A percentile compares a stretch with the other conserved stretches of the same genome.
These are phyloP conservation scores for Ogataea wickerhamii DNA, from an alignment of 805 yeast species.

Conservation along the genomic window DNA sequence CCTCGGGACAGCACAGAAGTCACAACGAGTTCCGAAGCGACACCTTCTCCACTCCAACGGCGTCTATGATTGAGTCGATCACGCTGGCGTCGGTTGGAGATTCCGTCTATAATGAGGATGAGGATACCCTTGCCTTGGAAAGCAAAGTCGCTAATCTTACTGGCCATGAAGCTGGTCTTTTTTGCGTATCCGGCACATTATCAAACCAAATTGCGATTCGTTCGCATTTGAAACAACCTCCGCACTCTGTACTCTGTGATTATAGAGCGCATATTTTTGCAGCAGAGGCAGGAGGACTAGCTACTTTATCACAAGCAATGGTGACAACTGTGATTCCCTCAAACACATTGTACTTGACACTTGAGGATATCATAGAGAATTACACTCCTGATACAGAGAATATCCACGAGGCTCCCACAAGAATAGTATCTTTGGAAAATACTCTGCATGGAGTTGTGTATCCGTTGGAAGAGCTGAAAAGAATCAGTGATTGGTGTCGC, in stretches of 20 bases:
- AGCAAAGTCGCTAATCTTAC: conserved; percentile 59
- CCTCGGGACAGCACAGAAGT: conserved; percentile 6
- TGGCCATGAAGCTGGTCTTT: conserved; percentile 79
- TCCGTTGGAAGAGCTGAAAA: conserved; percentile 74
- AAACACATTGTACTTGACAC: conserved; percentile 72
- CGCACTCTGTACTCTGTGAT: conserved; percentile 83
- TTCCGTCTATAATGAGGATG: conserved; percentile 84
- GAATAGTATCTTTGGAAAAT: conserved; percentile 79
- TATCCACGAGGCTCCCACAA: conserved; percentile 86
- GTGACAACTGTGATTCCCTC: conserved; percentile 76
- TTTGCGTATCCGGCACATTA: conserved; percentile 85
- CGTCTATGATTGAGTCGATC: conserved; percentile 63
- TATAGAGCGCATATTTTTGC: conserved; percentile 78
- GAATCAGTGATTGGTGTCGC: conserved; percentile 68
- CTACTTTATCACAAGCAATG: conserved; percentile 88
- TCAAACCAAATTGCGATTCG: conserved; percentile 86
- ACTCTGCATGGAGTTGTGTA: conserved; percentile 79
- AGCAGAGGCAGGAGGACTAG: conserved; percentile 89
- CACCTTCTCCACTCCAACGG: conserved; percentile 87
- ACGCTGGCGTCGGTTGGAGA: conserved; percentile 67
- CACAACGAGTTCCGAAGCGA: conserved; percentile 66
- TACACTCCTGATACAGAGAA: conserved; percentile 72
- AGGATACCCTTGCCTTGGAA: conserved; percentile 63
- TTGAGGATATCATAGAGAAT: conserved; percentile 69
- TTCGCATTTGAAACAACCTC: conserved; percentile 74